phyloP scores from a whole-genome alignment of 2,329 filamentous ascomycete species.

The Sclerotinia borealis region DNA sequence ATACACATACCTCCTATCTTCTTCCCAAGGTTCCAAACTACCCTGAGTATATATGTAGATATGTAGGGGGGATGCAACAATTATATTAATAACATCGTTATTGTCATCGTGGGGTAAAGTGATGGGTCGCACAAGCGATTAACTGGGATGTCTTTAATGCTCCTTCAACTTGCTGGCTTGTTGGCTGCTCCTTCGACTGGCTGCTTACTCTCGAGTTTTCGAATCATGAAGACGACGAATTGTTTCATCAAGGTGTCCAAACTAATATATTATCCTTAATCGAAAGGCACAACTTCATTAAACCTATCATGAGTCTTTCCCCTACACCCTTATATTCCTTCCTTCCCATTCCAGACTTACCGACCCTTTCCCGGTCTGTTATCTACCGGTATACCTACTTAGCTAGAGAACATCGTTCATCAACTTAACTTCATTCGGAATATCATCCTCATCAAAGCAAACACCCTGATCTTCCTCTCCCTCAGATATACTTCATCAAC shows the following conservation, averaged over 20 bases:
- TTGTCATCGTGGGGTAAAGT: constrained; percentile 5
- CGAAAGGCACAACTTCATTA: neutral
- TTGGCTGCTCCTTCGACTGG: neutral
- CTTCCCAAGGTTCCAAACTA: too few species aligned
- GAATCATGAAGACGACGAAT: neutral
- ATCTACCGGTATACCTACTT: too few species aligned
- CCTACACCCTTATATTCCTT: neutral
- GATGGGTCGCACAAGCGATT: constrained; percentile 9
- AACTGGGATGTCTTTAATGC: neutral
- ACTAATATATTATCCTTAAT: neutral
- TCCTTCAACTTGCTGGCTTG: neutral
- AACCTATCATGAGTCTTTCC: neutral
- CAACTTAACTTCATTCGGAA: too few species aligned
- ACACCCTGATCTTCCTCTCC: too few species aligned
- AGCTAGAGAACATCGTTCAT: too few species aligned
- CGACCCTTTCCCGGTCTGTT: too few species aligned
- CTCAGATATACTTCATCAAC: too few species aligned
- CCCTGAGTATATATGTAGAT: neutral
- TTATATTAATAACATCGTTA: neutral
- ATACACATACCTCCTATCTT: neutral
- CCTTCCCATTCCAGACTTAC: neutral
- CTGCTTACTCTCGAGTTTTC: neutral
- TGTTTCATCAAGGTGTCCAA: neutral
- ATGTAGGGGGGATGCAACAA: constrained; percentile 1
- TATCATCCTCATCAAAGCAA: too few species aligned